These are phyloP conservation scores for Adansonia rubrostipa DNA, from an alignment of 441 rosid genomes.

Conservation along the genomic window DNA sequence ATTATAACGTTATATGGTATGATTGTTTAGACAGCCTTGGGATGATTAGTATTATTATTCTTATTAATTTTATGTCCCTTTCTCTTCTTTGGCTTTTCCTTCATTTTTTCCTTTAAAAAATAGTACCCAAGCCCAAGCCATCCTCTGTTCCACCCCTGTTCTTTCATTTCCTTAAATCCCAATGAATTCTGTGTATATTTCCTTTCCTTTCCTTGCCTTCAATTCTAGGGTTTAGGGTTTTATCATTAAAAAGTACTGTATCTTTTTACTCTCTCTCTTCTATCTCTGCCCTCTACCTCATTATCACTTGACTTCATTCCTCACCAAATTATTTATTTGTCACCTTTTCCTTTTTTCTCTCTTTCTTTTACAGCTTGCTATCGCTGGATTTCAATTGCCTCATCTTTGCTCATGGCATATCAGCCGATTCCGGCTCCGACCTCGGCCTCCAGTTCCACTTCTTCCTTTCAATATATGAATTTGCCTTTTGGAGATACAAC, in stretches of 20 bases:
- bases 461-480: slow-evolving; percentile 67
- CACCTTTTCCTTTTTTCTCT: neutral
- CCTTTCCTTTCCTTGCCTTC: slow-evolving; percentile 23
- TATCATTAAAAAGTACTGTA: slow-evolving; percentile 18
- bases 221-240: slow-evolving; percentile 49
- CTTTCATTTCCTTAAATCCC: slow-evolving; percentile 34
- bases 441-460: slow-evolving; percentile 59
- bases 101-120: slow-evolving; percentile 23
- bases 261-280: neutral
- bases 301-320: slow-evolving; percentile 35
- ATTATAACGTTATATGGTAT: too few relatives aligned
- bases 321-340: neutral
- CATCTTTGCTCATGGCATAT: slow-evolving; percentile 62
- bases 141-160: slow-evolving; percentile 9
- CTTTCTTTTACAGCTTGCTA: slow-evolving; percentile 5
- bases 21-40: too few relatives aligned
- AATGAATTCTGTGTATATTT: slow-evolving; percentile 46
- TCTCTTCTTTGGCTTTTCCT: slow-evolving; percentile 30
- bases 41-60: slow-evolving; percentile 18
- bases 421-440: slow-evolving; percentile 65
- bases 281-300: slow-evolving; percentile 34
- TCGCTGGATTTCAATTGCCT: slow-evolving; percentile 22
- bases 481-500: slow-evolving; percentile 95
- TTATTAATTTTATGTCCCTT: slow-evolving; percentile 14
- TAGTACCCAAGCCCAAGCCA: neutral